These are phyloP conservation scores for Monosporozyma siamensis DNA, from an alignment of 805 yeast genomes.

Conservation along the genomic window DNA sequence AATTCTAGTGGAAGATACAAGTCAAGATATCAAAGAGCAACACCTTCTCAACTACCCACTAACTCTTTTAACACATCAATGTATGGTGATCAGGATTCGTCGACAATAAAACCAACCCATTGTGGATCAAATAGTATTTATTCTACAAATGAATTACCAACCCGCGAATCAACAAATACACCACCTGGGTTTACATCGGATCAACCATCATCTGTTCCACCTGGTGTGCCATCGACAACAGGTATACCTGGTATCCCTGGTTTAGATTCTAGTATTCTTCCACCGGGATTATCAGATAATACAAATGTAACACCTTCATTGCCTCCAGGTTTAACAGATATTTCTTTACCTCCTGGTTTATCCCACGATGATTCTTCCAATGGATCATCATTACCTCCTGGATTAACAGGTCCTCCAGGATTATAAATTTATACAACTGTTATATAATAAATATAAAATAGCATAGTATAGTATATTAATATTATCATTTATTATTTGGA, in stretches of 20 bases:
- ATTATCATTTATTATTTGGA: no score
- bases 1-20: not conserved
- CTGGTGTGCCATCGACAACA: not conserved
- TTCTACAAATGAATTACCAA: not conserved
- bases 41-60: not conserved
- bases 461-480: no score
- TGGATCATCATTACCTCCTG: slow-evolving; percentile 8
- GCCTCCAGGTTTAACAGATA: slow-evolving; percentile 1
- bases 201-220: not conserved
- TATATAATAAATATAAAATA: not conserved
- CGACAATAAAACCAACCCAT: not conserved
- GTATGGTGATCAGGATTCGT: not conserved
- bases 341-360: not conserved
- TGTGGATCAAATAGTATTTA: not conserved
- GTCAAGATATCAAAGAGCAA: slow-evolving; percentile 2
- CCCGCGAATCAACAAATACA: not conserved
- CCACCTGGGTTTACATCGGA: slow-evolving; percentile 1
- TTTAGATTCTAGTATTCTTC: not conserved
- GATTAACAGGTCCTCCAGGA: slow-evolving; percentile 13
- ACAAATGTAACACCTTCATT: not conserved
- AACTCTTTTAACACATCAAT: not conserved
- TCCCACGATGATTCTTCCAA: not conserved
- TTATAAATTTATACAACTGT: not conserved
- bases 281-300: slow-evolving; percentile 8
- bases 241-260: slow-evolving; percentile 4